Evolutionary conservation across 108 stramenopile genomes (phyloP), one percentile per base, ranked within the genome.

Genomic region (Tribonema minus): DNA sequence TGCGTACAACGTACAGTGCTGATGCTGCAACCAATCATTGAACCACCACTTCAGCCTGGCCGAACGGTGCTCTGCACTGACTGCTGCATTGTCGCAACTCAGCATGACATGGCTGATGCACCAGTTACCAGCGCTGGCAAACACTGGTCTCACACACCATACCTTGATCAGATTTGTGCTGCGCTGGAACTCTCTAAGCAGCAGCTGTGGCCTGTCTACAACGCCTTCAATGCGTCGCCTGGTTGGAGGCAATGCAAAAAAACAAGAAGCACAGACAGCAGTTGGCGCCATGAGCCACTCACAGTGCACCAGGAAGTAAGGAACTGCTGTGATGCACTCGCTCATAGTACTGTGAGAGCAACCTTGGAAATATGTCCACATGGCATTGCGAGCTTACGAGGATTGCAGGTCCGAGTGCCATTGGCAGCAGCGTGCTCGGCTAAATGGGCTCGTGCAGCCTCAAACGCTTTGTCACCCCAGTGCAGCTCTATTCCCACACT

Each of bases 141-240:
- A n/a, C n/a, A n/a, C n/a, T n/a, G n/a, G n/a, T n/a, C n/a, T n/a
- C n/a, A n/a, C n/a, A n/a, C n/a, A n/a, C n/a, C n/a, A 12, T 2
- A 0, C 62, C 25, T 3, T 15, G n/a, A 29, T 29, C 65, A 63
- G 62, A 23, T 7, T 12, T 1, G 23, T 20, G 30, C 7, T 79
- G 64, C 80, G 61, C 31, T 81, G 79, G 32, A 83, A 83, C 70
- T 83, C 82, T 31, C 71, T 80, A 2, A 83, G 62, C 32, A 83
- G 79, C 72, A 83, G 63, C 80, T 83, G 82, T 29, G 82, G 82
- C n/a, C 80, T 68, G 26, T 67, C 3, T 26, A 34, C 33, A 61
- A 80, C 41, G n/a, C 74, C 72, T 0, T 28, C 72, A 27, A 83
- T 61, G 15, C 67, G 77, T 38, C 76, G 26, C 30, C 68, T 36